Evolutionary conservation across 768 basidiomycete species (phyloP), one percentile per base, ranked within the genome.

Genomic region (Dacryopinax spathularia): DNA sequence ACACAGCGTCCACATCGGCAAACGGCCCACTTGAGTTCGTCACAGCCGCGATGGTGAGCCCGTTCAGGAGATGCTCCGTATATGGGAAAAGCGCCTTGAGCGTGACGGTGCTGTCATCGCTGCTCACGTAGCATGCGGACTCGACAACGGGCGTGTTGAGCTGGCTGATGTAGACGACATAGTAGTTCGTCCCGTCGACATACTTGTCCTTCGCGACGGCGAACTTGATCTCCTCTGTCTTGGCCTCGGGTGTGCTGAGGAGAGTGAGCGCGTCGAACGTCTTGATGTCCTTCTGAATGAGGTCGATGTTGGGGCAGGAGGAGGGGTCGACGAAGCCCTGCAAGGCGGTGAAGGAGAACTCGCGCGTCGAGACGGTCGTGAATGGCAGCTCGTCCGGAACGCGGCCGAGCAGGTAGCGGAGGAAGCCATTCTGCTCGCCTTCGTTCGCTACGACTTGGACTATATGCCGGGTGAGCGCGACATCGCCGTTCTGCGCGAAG

Each of bases 341-440:
- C 48, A 56, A 18, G 3, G 48, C 48, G 25, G 48, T 56, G 48
- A 56, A 56, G 3, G 48, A 25, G 48, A 56, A 56, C 9, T 56
- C 48, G 5, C 48, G 48, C 3, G 3, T 56, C 25, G 48, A 56
- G 13, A 18, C 25, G 25, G 48, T 56, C 5, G 48, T 56, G 48
- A 56, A 56, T 5, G 48, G 48, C 22, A 56, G 48, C 48, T 56
- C 48, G 48, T 36, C 22, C 9, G 63, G 31, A 2, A 27, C 36
- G 15, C 35, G 29, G n/a, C 61, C 60, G 9, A 62, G 64, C 9
- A 65, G 18, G 34, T 34, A 39, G 2, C 64, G 36, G 64, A 39
- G 62, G 34, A 36, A 65, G n/a, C 64, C 64, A 27, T 65, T 59
- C 60, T 65, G 64, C 59, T 65, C 41, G 25, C 60, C 64, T 31